These are phyloP conservation scores for Cardamine chenopodiifolia DNA, from an alignment of 345 rosid genomes.

Conservation along the genomic window DNA sequence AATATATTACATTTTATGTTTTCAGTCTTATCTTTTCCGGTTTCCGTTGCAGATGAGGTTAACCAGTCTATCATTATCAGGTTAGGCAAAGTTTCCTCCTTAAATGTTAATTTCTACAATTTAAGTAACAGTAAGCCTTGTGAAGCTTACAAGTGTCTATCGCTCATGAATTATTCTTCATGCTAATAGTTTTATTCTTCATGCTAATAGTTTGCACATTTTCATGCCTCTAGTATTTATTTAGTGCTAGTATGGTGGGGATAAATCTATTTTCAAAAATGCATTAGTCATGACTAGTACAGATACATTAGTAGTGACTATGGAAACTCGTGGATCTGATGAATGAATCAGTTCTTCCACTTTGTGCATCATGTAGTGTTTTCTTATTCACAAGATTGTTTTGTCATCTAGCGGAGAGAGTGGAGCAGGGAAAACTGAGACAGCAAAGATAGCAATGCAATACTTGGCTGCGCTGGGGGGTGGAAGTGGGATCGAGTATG, in stretches of 20 bases:
- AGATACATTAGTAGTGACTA: slow-evolving; percentile 17
- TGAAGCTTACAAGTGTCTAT: neutral
- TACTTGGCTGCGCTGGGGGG: slow-evolving; percentile 99
- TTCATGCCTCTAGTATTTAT: neutral
- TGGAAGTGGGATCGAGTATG: slow-evolving; percentile 97
- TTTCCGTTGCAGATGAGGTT: slow-evolving; percentile 80
- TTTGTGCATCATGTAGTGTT: slow-evolving; percentile 24
- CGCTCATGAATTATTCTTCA: neutral
- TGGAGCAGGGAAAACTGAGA: slow-evolving; percentile 99
- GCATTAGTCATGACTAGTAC: neutral
- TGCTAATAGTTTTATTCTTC: too few species aligned
- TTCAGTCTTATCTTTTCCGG: slow-evolving; percentile 30
- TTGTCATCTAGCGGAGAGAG: slow-evolving; percentile 85
- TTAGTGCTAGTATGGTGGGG: neutral
- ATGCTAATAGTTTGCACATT: too few species aligned
- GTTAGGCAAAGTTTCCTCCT: slow-evolving; percentile 48
- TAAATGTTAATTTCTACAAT: slow-evolving; percentile 9
- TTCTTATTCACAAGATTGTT: slow-evolving; percentile 32
- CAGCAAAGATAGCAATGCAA: slow-evolving; percentile 99
- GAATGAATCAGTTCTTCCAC: neutral
- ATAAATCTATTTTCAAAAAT: neutral
- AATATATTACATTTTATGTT: neutral
- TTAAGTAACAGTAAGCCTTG: neutral
- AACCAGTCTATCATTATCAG: slow-evolving; percentile 98
- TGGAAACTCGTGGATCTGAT: slow-evolving; percentile 5